Conservation (phyloP, 2,329 filamentous ascomycete genomes). For the Diaporthe citrichinensis region DNA sequence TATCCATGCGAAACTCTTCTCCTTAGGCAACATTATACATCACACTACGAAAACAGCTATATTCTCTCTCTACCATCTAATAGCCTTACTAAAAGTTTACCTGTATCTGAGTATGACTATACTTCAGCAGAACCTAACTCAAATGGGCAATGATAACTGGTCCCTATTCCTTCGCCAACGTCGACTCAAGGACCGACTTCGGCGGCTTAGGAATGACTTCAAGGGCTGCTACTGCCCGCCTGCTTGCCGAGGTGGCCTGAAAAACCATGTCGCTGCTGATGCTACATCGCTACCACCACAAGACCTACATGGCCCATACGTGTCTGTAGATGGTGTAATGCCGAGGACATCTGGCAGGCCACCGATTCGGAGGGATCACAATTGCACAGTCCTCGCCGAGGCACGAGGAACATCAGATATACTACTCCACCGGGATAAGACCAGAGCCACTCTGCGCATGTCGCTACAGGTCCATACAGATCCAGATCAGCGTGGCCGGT, state of each 20-base stretch:
- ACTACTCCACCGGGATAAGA: background rate
- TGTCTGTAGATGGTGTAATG: background rate
- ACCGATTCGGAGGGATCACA: too few relatives aligned
- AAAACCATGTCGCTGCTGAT: background rate
- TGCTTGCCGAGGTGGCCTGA: background rate
- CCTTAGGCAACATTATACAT: too few relatives aligned
- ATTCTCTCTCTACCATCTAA: background rate
- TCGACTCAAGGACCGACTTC: background rate
- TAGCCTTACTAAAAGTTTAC: too few relatives aligned
- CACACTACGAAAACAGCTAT: too few relatives aligned
- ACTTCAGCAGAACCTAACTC: background rate
- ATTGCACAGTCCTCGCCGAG: background rate
- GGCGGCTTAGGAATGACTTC: background rate
- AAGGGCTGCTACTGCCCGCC: constrained; percentile 1
- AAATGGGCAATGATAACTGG: background rate
- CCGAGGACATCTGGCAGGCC: background rate
- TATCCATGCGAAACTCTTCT: too few relatives aligned
- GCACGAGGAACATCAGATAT: constrained; percentile 10
- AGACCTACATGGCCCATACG: background rate
- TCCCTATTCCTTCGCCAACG: background rate
- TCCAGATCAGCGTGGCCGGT: too few relatives aligned
- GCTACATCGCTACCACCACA: background rate
- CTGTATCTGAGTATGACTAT: background rate
- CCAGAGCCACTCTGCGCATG: constrained; percentile 5
- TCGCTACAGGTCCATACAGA: background rate